Conservation (phyloP, 2,329 filamentous ascomycete species). For the Madurella mycetomatis region DNA sequence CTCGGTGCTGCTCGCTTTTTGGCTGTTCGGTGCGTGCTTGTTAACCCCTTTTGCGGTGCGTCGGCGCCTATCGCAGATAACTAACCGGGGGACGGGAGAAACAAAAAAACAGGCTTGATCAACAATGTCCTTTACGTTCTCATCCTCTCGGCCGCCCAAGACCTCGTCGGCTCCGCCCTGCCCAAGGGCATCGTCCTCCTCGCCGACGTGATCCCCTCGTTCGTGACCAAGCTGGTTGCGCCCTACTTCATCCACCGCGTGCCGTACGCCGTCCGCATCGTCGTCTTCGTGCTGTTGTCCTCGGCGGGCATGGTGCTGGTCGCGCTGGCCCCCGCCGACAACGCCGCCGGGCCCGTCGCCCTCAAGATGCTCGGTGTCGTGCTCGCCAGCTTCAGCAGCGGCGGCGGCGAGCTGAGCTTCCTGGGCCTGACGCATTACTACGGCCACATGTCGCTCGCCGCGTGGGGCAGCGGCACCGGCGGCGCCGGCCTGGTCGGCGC, state of each 20-base stretch:
- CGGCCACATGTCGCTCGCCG: constrained; percentile 76
- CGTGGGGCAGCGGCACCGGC: constrained; percentile 90
- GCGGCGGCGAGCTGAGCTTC: constrained; percentile 86
- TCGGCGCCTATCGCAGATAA: too few species aligned
- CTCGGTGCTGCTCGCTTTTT: constrained; percentile 76
- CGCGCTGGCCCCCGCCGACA: constrained; percentile 66
- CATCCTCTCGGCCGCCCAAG: constrained; percentile 89
- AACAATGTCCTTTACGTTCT: constrained; percentile 99
- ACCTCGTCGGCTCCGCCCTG: constrained; percentile 80
- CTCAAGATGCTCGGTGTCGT: constrained; percentile 79
- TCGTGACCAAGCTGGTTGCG: constrained; percentile 79
- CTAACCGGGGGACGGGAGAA: too few species aligned
- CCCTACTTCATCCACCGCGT: constrained; percentile 92
- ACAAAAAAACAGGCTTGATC: constrained; percentile 69
- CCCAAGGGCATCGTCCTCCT: constrained; percentile 92
- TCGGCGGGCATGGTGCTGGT: constrained; percentile 85
- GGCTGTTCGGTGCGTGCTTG: constrained; percentile 74
- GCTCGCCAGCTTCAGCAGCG: constrained; percentile 78
- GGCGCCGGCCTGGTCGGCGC: constrained; percentile 84
- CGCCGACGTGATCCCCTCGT: constrained; percentile 86
- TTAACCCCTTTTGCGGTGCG: too few species aligned
- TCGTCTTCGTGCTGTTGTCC: constrained; percentile 70
- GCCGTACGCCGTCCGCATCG: constrained; percentile 71
- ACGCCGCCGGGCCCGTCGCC: constrained; percentile 49
- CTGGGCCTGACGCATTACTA: constrained; percentile 91